Conservation (phyloP, 2,329 filamentous ascomycete species). For the Chaetomiaceae sp. region DNA sequence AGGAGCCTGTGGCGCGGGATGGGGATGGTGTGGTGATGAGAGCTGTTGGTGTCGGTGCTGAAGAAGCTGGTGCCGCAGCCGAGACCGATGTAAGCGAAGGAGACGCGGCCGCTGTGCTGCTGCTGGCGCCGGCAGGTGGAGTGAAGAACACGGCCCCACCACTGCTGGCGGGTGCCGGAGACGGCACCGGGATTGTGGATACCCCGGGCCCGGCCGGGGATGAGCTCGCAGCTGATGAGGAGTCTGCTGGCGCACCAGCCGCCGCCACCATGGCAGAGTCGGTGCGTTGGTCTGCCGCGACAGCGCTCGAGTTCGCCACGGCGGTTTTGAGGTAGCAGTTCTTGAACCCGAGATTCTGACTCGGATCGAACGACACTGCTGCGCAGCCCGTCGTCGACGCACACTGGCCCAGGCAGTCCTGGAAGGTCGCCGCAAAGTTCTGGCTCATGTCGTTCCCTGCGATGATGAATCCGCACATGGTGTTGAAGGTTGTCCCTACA, state of each 20-base stretch:
- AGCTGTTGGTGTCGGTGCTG: not conserved
- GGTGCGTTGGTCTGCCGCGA: conserved; percentile 23
- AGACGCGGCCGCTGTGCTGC: conserved; percentile 1
- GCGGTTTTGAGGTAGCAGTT: conserved; percentile 32
- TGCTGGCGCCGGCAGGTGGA: conserved; percentile 19
- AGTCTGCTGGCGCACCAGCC: not conserved
- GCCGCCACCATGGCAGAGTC: conserved; percentile 27
- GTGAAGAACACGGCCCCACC: conserved; percentile 23
- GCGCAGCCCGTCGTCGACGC: conserved; percentile 25
- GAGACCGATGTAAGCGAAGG: not conserved
- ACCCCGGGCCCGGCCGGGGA: conserved; percentile 10
- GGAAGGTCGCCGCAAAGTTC: conserved; percentile 28
- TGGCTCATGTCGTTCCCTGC: conserved; percentile 29
- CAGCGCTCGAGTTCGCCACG: conserved; percentile 10
- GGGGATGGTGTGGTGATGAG: not conserved
- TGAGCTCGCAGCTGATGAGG: not conserved
- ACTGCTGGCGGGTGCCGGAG: not conserved
- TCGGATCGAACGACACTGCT: conserved; percentile 29
- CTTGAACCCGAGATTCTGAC: conserved; percentile 28
- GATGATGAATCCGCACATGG: conserved; percentile 29
- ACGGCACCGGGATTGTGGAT: conserved; percentile 10
- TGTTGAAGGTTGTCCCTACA: conserved; percentile 21
- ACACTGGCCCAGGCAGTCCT: conserved; percentile 31
- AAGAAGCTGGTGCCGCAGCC: not conserved
- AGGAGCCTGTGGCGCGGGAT: not conserved